Evolutionary conservation across 2,329 filamentous ascomycete genomes (phyloP), one percentile per base, ranked within the genome.

Genomic region (Cytospora piceae): DNA sequence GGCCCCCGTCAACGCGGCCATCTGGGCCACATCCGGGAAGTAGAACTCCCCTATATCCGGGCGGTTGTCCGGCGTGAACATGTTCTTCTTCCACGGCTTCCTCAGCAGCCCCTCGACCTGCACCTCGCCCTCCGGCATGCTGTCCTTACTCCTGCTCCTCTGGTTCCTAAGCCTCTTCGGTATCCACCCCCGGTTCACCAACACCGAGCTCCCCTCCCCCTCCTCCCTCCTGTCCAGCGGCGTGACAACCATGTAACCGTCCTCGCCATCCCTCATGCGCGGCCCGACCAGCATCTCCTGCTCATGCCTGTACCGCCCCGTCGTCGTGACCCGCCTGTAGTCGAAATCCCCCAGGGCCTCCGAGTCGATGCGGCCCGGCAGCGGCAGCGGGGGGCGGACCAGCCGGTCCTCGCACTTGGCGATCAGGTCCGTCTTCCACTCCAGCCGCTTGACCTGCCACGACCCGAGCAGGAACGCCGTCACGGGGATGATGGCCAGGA

Each of bases 221-320:
- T 80, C 82, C 2, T 83, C 82, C 37, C 34, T 59, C 59, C 94
- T 82, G 79, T 97, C 93, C 6, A 99, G 81, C 24, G 95, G 95
- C 54, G 95, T 99, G 29, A 99, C 82, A 46, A 99, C 94, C 73
- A 96, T 86, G 78, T 88, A 99, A 2, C 95, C 95, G 74, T 97
- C 90, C 74, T 94, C 87, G 15, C 94, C 94, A 69, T 99, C 94
- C 68, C 88, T 85, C 81, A 97, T 87, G 57, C 95, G 87, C 65
- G 95, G 95, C 0, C 95, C 95, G 67, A 99, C 88, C 61, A 99
- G 83, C 94, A 99, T 99, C 81, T 99, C 95, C 76, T 91, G 87
- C 75, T 97, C 94, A 78, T 99, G 95, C 49, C 91, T 82, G 71
- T 93, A 88, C 64, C 78, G 81, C 12, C 95, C 95, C 0, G 82